phyloP scores from a whole-genome alignment of 139 green algal genomes.

The Closterium sp. region DNA sequence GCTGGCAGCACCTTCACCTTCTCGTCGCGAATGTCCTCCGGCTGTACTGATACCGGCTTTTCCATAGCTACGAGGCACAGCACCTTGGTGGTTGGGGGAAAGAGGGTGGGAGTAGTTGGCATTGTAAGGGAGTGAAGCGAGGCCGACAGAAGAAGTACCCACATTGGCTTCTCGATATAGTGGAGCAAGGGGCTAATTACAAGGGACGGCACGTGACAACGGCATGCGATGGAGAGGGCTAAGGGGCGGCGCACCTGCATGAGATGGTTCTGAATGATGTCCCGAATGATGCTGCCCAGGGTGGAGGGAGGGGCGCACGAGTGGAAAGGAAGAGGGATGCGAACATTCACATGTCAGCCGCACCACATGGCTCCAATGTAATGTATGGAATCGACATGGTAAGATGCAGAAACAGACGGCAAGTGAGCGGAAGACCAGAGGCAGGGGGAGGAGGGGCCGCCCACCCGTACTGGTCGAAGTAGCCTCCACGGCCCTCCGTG shows the following conservation, averaged over 20 bases:
- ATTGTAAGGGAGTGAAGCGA: no score
- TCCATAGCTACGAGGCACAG: slow-evolving; percentile 91
- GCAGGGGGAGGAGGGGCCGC: neutral
- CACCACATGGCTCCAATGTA: no score
- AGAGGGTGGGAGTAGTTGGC: no score
- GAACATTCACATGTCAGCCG: no score
- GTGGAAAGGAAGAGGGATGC: neutral
- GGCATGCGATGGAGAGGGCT: neutral
- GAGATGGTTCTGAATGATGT: slow-evolving; percentile 82
- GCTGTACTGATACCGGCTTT: slow-evolving; percentile 76
- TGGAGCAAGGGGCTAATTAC: no score
- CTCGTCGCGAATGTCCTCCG: slow-evolving; percentile 94
- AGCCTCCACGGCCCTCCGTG: slow-evolving; percentile 87
- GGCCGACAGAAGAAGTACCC: no score
- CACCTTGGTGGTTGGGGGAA: slow-evolving; percentile 67
- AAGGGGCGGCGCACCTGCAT: slow-evolving; percentile 61
- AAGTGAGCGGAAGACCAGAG: neutral
- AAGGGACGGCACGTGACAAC: no score
- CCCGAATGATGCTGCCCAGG: slow-evolving; percentile 82
- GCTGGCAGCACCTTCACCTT: slow-evolving; percentile 76
- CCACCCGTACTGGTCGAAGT: slow-evolving; percentile 91
- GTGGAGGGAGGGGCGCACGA: neutral
- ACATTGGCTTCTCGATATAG: no score
- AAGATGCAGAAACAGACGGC: neutral
- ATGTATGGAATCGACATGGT: neutral